Conservation (phyloP, 2,329 filamentous ascomycete genomes). For the Aspergillus nomiae region DNA sequence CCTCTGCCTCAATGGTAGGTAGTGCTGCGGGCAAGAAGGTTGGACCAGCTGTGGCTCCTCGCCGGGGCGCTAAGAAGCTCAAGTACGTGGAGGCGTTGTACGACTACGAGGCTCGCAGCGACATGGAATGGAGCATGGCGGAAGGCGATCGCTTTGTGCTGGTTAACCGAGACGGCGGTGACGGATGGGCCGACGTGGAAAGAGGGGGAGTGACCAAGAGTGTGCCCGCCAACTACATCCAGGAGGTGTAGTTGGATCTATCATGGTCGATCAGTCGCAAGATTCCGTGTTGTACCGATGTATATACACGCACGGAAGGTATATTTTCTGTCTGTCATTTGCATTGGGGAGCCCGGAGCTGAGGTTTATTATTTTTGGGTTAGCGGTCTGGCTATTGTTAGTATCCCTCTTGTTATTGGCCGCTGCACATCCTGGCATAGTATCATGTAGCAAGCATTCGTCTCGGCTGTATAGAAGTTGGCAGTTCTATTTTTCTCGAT, state of each 20-base stretch:
- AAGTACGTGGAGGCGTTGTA: constrained; percentile 93
- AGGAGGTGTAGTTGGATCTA: constrained; percentile 59
- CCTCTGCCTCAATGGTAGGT: constrained; percentile 66
- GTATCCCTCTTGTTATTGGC: background rate
- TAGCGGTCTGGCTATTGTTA: background rate
- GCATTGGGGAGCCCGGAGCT: constrained; percentile 3
- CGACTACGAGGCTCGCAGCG: constrained; percentile 82
- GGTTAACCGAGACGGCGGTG: constrained; percentile 81
- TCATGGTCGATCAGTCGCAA: background rate
- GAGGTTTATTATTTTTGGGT: background rate
- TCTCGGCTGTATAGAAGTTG: constrained; percentile 1
- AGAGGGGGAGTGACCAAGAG: constrained; percentile 83
- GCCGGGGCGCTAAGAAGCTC: constrained; percentile 87
- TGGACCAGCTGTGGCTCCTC: constrained; percentile 87
- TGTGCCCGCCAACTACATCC: constrained; percentile 92
- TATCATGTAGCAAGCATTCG: background rate
- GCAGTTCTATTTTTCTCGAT: background rate
- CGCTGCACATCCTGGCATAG: background rate
- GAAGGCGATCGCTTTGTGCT: constrained; percentile 93
- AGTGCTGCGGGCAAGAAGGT: constrained; percentile 63
- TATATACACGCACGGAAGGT: background rate
- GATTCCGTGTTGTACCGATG: background rate
- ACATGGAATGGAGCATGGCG: constrained; percentile 83
- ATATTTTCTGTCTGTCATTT: background rate
- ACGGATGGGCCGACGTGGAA: constrained; percentile 97